Evolutionary conservation across 75 land plant genomes (phyloP).

Genomic region (Pinus albicaulis): DNA sequence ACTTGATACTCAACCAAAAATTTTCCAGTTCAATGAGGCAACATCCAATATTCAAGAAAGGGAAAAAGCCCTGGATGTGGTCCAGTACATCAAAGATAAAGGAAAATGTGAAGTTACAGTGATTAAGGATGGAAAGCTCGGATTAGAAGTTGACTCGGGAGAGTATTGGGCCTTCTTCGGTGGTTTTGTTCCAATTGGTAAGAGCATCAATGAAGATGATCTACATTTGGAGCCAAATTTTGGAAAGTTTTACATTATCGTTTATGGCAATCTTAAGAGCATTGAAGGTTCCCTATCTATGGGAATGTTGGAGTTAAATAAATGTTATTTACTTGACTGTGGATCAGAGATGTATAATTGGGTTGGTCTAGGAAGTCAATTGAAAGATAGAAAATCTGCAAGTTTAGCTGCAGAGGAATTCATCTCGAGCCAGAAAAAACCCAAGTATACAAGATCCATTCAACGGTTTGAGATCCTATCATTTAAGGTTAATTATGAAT

Average conservation of each 20-base stretch:
- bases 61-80: conserved; percentile 87
- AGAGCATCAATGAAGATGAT: conserved; percentile 16
- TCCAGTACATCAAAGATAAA: conserved; percentile 78
- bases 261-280: neutral
- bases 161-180: conserved; percentile 97
- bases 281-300: conserved; percentile 16
- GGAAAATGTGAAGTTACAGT: conserved; percentile 72
- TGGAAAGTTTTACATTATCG: neutral
- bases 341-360: conserved; percentile 47
- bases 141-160: conserved; percentile 84
- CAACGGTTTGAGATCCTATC: conserved; percentile 57
- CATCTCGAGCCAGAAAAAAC: conserved; percentile 30
- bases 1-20: conserved; percentile 73
- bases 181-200: conserved; percentile 83
- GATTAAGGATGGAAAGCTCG: conserved; percentile 91
- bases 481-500: conserved; percentile 47
- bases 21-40: conserved; percentile 80
- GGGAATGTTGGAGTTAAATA: conserved; percentile 33
- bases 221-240: conserved; percentile 10
- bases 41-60: conserved; percentile 82
- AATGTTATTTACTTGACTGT: conserved; percentile 76
- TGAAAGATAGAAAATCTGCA: conserved; percentile 51
- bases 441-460: conserved; percentile 27
- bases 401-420: conserved; percentile 46
- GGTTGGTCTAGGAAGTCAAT: conserved; percentile 60